Base-by-base conservation (phyloP, 106 monocot genomes). In the Acanthochlamys bracteata region DNA sequence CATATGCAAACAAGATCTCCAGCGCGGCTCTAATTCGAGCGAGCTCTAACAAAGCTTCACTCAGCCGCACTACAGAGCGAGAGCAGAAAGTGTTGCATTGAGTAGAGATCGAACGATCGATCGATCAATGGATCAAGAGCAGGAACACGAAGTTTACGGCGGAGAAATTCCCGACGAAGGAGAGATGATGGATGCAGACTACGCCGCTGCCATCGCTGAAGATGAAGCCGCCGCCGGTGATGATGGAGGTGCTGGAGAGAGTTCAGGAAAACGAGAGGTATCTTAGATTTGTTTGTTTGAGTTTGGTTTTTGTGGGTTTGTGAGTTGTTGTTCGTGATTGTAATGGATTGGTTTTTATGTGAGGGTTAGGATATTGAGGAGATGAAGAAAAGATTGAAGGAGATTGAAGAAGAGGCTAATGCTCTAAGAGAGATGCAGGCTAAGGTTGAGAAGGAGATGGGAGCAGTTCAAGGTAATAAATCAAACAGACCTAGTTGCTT, bases 381-480 rank as follows among this genome's bases (percentile, higher is more conserved):
- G 33, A 80, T 83, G 86, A 87, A 77, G 72, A 76, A 63, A 70
- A 46, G 82, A 65, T 55, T 83, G 41, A 87, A 82, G 79, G 86
- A 82, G 74, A 87, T 87, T 49, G 86, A 87, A 74, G 86, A 87
- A 20, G 86, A 87, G 64, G 76, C 82, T 4, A 65, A 65, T 3
- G 86, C 79, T 13, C 76, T 87, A n/a, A 69, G 79, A 4, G 82
- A 83, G 79, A 87, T 87, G 82, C 86, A 87, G 68, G 82, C 79
- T 19, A 87, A 87, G 65, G 86, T 83, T 27, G 82, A 82, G 74
- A 87, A 87, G 74, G 86, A 87, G 62, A 87, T 87, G 86, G 66
- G 74, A 8, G 80, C 77, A 12, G 76, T 69, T n/a, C 77, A 76
- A 74, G 84, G 84, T 84, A n/a, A n/a, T n/a, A n/a, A 70, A 10